Evolutionary conservation across 1,139 yeast genomes (phyloP).

Genomic region (Geotrichum candidum): DNA sequence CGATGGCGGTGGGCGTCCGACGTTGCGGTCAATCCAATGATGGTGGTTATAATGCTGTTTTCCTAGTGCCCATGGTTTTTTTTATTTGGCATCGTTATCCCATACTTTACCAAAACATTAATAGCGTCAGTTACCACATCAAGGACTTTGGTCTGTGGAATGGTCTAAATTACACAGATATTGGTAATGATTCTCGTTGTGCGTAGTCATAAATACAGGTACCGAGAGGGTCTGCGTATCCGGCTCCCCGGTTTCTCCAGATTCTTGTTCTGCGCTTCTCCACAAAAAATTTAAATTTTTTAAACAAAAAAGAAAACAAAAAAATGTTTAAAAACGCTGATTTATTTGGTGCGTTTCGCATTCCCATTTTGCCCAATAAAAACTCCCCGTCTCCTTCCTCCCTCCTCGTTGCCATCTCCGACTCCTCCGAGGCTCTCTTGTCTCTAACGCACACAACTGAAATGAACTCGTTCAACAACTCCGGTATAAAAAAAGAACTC

Average conservation of each 20-base stretch:
- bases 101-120: too few species aligned
- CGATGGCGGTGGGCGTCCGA: neutral
- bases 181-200: too few species aligned
- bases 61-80: too few species aligned
- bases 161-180: too few species aligned
- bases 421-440: neutral
- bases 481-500: neutral
- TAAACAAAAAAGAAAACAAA: too few species aligned
- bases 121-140: too few species aligned
- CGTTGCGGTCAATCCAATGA: too few species aligned
- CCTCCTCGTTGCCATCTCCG: neutral
- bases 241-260: neutral
- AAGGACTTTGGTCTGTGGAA: too few species aligned
- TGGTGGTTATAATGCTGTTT: too few species aligned
- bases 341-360: neutral
- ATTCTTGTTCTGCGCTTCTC: neutral
- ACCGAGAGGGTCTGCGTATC: too few species aligned
- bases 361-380: neutral
- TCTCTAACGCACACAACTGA: neutral
- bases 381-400: neutral
- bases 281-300: neutral
- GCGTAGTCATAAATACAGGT: too few species aligned
- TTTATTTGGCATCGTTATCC: too few species aligned
- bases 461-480: neutral
- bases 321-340: neutral